A percentile compares a stretch with the other conserved stretches of the same genome.
Conservation (phyloP, 441 rosid species). For the Mallotus repandus region DNA sequence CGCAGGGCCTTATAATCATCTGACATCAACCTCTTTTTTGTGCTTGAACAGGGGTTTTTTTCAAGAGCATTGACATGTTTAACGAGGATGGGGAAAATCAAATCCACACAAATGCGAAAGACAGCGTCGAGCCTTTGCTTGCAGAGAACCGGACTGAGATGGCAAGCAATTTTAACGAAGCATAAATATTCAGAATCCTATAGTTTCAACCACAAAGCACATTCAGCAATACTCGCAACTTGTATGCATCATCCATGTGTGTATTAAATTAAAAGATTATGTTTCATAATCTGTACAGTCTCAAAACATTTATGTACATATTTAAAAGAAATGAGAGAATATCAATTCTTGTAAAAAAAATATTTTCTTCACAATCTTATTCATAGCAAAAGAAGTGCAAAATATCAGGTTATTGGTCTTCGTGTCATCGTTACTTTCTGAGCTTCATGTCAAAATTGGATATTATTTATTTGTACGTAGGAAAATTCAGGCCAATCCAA, state of each 20-base stretch:
- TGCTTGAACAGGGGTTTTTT: slow-evolving; percentile 57
- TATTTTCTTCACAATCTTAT: neutral
- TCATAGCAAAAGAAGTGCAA: neutral
- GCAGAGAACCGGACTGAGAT: slow-evolving; percentile 24
- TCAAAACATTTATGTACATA: neutral
- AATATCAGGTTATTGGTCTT: neutral
- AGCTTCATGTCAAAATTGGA: neutral
- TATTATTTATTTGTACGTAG: too few species aligned
- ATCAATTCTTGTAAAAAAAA: neutral
- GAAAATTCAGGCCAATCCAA: too few species aligned
- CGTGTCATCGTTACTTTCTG: too few species aligned
- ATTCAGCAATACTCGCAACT: neutral
- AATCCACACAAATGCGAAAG: slow-evolving; percentile 8
- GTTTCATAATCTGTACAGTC: slow-evolving; percentile 3
- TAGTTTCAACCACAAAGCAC: neutral
- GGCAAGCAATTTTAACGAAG: slow-evolving; percentile 12
- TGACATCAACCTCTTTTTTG: neutral
- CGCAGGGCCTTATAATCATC: neutral
- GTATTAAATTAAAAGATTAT: neutral
- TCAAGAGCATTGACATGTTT: slow-evolving; percentile 50
- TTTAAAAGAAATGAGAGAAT: neutral
- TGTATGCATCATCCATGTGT: neutral
- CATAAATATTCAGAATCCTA: slow-evolving; percentile 17
- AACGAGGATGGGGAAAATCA: slow-evolving; percentile 42
- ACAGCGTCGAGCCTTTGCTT: slow-evolving; percentile 43